A percentile compares a stretch with the other conserved stretches of the same genome.
Conservation (phyloP, 2,329 filamentous ascomycete species). For the Pleomassaria siparia region DNA sequence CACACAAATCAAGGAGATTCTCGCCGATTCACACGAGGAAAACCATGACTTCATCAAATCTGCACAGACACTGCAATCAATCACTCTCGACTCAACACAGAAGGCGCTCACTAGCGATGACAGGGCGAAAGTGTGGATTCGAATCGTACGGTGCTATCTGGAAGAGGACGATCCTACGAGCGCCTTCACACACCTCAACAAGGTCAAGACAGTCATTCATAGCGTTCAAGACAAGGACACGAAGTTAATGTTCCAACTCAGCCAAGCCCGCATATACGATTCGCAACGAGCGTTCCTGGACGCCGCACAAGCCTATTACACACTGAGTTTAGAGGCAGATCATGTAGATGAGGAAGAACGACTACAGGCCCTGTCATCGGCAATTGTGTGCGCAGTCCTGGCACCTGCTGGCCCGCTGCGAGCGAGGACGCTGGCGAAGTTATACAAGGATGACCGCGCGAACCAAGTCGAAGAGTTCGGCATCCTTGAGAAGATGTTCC, state of each 20-base stretch:
- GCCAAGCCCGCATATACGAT: constrained; percentile 90
- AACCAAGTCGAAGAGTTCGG: constrained; percentile 74
- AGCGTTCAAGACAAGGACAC: constrained; percentile 72
- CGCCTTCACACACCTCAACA: constrained; percentile 87
- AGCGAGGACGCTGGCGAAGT: constrained; percentile 73
- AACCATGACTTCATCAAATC: constrained; percentile 80
- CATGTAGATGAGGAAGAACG: constrained; percentile 87
- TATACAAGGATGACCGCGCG: constrained; percentile 92
- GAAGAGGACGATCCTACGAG: constrained; percentile 88
- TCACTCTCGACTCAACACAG: constrained; percentile 87
- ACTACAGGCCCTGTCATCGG: constrained; percentile 78
- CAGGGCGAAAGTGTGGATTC: constrained; percentile 84
- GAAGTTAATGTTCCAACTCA: constrained; percentile 83
- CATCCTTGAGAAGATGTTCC: constrained; percentile 96
- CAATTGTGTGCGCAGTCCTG: constrained; percentile 89
- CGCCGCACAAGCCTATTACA: constrained; percentile 84
- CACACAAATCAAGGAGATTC: constrained; percentile 73
- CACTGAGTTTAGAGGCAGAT: constrained; percentile 75
- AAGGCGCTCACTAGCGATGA: constrained; percentile 79
- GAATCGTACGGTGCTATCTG: constrained; percentile 90
- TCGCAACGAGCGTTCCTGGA: constrained; percentile 86
- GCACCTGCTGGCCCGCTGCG: constrained; percentile 87
- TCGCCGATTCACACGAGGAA: constrained; percentile 80
- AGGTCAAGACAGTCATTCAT: constrained; percentile 89
- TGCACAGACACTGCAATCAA: constrained; percentile 76